These are phyloP conservation scores for Sclerotinia trifoliorum DNA, from an alignment of 2,329 filamentous ascomycete genomes.

Conservation along the genomic window DNA sequence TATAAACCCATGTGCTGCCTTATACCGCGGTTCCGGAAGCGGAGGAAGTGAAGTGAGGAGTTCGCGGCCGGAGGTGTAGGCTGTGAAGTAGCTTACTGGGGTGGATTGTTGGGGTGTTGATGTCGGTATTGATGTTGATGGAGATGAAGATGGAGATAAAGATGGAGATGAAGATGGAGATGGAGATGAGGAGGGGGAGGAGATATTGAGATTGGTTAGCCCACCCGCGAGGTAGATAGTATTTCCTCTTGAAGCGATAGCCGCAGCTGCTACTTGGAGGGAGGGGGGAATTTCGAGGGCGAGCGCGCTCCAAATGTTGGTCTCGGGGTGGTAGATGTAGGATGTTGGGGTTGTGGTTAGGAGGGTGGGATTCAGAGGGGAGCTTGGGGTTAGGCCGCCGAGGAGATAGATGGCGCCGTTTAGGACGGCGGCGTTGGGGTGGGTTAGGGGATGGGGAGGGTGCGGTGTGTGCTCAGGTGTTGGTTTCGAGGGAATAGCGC, in stretches of 20 bases:
- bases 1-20: slow-evolving; percentile 34
- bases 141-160: too few relatives aligned
- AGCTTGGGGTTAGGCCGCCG: slow-evolving; percentile 39
- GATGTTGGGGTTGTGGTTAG: slow-evolving; percentile 24
- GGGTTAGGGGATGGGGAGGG: slow-evolving; percentile 41
- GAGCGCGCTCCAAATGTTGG: slow-evolving; percentile 3
- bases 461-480: slow-evolving; percentile 38
- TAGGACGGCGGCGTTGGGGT: slow-evolving; percentile 43
- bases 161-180: too few relatives aligned
- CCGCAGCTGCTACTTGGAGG: slow-evolving; percentile 39
- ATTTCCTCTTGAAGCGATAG: slow-evolving; percentile 38
- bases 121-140: too few relatives aligned
- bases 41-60: slow-evolving; percentile 38
- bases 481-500: slow-evolving; percentile 38
- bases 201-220: slow-evolving; percentile 28
- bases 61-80: slow-evolving; percentile 38
- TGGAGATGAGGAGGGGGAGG: not conserved
- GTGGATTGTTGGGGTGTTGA: too few relatives aligned
- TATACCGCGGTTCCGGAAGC: slow-evolving; percentile 42
- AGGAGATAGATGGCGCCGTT: slow-evolving; percentile 44
- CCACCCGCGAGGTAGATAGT: slow-evolving; percentile 45
- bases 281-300: slow-evolving; percentile 29
- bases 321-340: slow-evolving; percentile 24
- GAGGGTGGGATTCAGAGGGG: not conserved
- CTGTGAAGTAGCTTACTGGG: slow-evolving; percentile 30